Percentiles rank a stretch among this genome's conserved stretches.
Conservation (phyloP, 2,329 filamentous ascomycete species). For the Trichoderma afroharzianum region DNA sequence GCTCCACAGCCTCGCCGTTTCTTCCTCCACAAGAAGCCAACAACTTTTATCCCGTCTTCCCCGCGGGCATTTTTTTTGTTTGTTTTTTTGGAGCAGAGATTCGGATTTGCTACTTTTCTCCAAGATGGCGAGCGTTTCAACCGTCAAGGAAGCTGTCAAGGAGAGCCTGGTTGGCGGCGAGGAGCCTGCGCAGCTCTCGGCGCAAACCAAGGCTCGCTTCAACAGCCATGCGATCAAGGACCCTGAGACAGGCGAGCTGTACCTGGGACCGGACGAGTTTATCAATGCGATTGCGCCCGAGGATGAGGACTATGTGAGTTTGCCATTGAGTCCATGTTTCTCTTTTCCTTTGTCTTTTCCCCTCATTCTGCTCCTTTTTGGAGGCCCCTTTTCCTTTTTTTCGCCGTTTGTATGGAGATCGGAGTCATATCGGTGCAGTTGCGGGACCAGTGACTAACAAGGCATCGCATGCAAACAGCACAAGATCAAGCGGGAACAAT, state of each 20-base stretch:
- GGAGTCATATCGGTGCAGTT: slow-evolving; percentile 11
- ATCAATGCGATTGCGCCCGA: slow-evolving; percentile 83
- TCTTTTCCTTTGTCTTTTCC: background rate
- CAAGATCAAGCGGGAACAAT: slow-evolving; percentile 96
- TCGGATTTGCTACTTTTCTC: background rate
- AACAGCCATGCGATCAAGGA: slow-evolving; percentile 72
- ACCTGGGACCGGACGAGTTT: slow-evolving; percentile 82
- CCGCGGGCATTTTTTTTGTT: background rate
- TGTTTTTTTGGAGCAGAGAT: background rate
- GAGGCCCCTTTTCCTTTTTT: background rate
- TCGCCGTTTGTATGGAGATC: background rate
- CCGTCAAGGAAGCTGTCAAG: slow-evolving; percentile 69
- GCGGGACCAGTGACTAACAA: slow-evolving; percentile 11
- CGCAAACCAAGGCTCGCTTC: slow-evolving; percentile 74
- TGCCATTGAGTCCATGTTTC: background rate
- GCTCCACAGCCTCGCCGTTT: slow-evolving; percentile 15
- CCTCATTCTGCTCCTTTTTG: background rate
- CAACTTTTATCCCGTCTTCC: slow-evolving; percentile 4
- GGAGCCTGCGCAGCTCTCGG: slow-evolving; percentile 60
- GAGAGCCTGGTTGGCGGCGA: slow-evolving; percentile 69
- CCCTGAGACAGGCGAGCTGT: slow-evolving; percentile 69
- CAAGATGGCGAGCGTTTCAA: slow-evolving; percentile 39
- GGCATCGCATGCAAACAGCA: slow-evolving; percentile 54
- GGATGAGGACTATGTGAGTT: slow-evolving; percentile 84
- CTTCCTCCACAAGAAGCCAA: slow-evolving; percentile 14